Percentiles rank a stretch among this genome's conserved stretches.
phyloP scores from a whole-genome alignment of 768 basidiomycete genomes.

The Amanita polypyramis region DNA sequence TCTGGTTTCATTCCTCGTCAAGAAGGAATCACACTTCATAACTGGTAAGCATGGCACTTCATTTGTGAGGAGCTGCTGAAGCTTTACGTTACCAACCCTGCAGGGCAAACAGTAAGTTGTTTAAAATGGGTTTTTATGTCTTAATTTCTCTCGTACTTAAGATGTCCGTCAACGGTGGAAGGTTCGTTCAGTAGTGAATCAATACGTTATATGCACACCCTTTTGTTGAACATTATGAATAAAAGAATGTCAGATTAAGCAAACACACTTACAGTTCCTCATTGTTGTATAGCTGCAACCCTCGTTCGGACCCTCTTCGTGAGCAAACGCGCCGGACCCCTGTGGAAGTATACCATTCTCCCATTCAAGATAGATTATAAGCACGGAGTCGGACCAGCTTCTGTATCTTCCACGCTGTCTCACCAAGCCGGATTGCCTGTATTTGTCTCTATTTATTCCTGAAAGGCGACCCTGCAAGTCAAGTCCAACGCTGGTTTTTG shows the following conservation, averaged over 20 bases:
- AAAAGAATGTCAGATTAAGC: too few species aligned
- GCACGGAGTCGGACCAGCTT: too few species aligned
- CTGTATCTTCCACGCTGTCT: slow-evolving; percentile 6
- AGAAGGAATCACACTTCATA: slow-evolving; percentile 21
- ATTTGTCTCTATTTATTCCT: not conserved
- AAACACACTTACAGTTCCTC: too few species aligned
- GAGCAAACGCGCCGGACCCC: too few species aligned
- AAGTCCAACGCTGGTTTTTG: not conserved
- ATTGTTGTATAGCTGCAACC: too few species aligned
- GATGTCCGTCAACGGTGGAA: slow-evolving; percentile 6
- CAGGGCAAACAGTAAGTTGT: slow-evolving; percentile 5
- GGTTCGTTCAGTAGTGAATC: not conserved
- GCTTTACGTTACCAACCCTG: not conserved
- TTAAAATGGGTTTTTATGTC: not conserved
- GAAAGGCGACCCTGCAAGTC: not conserved
- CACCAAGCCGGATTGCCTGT: not conserved
- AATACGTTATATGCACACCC: too few species aligned
- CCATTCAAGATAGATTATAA: too few species aligned
- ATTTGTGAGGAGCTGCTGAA: not conserved
- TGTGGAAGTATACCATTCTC: too few species aligned
- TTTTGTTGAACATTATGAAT: not conserved
- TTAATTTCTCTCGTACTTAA: not conserved
- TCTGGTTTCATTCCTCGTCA: slow-evolving; percentile 22
- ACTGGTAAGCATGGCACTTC: slow-evolving; percentile 13
- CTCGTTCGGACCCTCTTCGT: too few species aligned